Percentiles rank a stretch among this genome's conserved stretches.
Conservation (phyloP, 345 rosid species). For the Erysimum cheiranthoides region DNA sequence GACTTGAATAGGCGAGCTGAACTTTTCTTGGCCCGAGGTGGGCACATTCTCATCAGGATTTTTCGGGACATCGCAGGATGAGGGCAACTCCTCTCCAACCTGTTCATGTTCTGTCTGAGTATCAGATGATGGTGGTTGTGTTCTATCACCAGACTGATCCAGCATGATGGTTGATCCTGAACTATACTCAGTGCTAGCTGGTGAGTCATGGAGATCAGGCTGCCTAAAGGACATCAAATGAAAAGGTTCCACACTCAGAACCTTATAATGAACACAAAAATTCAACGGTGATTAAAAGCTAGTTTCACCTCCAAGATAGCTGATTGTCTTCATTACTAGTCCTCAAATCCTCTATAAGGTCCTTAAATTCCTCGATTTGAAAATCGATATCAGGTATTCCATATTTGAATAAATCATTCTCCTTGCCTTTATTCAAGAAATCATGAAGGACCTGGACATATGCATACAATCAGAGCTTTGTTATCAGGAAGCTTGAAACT, state of each 20-base stretch:
- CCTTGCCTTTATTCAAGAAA: slow-evolving; percentile 60
- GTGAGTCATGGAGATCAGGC: slow-evolving; percentile 80
- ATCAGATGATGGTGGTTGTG: slow-evolving; percentile 55
- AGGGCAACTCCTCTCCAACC: slow-evolving; percentile 54
- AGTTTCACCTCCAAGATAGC: slow-evolving; percentile 71
- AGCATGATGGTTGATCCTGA: slow-evolving; percentile 75
- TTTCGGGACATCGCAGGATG: slow-evolving; percentile 50
- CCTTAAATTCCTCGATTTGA: slow-evolving; percentile 77
- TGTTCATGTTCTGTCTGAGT: slow-evolving; percentile 50
- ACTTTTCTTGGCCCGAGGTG: slow-evolving; percentile 58
- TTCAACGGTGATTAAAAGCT: not conserved
- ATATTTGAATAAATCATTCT: slow-evolving; percentile 57
- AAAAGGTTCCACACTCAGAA: slow-evolving; percentile 41
- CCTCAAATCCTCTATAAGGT: slow-evolving; percentile 72
- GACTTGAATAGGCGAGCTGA: slow-evolving; percentile 79
- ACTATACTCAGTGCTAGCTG: slow-evolving; percentile 87
- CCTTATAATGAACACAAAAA: slow-evolving; percentile 7
- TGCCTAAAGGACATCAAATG: slow-evolving; percentile 61
- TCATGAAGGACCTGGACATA: slow-evolving; percentile 79
- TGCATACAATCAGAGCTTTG: slow-evolving; percentile 33
- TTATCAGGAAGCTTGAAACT: slow-evolving; percentile 8
- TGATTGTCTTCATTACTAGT: slow-evolving; percentile 67
- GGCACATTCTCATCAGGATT: slow-evolving; percentile 49
- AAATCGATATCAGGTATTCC: slow-evolving; percentile 65
- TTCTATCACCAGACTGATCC: slow-evolving; percentile 53